Base-by-base conservation (phyloP, 1,284 basidiomycete genomes). In the Tilletia walkeri region DNA sequence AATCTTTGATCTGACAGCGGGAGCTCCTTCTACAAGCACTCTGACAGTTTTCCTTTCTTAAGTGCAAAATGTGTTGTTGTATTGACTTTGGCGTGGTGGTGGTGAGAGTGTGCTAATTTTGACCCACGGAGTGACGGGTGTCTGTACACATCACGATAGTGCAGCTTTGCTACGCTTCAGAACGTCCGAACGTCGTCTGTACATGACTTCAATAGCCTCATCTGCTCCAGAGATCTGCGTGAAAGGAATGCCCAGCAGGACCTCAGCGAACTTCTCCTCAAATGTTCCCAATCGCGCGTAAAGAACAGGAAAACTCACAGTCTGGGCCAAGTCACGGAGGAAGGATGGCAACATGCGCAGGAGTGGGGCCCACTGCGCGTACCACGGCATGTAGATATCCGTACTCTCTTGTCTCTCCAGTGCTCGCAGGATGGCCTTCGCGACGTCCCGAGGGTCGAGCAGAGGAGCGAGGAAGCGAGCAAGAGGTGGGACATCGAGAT, bases 381-480 rank as follows among this genome's bases (percentile, higher is more conserved):
- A 79, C 76, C 75, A 77, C 7, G 79, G 79, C 20, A 70, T 30
- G 20, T 67, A 70, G 24, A 80, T 73, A 2, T 73, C 70, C 2
- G 75, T 71, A 47, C 76, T 78, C n/a, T 75, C 73, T 47, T 78
- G 70, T 1, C 45, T 38, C 16, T 77, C 73, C 2, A 82, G 65
- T 3, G 74, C 71, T 2, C 70, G 39, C 5, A 80, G 71, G 18
- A 81, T 73, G 3, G 67, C 68, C 14, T 69, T 54, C 3, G 79
- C 78, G 2, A 82, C 78, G 0, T 47, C 63, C 24, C 75, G 67
- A 0, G 75, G 71, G 14, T 76, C 71, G 0, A 78, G 72, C 14
- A 73, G 65, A 0, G 80, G 80, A 2, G 76, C 73, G 3, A 82
- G 63, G 59, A 81, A 81, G 12, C 73, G 67, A 1, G 76, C 76